These are phyloP conservation scores for Exophiala alcalophila DNA, from an alignment of 2,329 filamentous ascomycete species.

Conservation along the genomic window DNA sequence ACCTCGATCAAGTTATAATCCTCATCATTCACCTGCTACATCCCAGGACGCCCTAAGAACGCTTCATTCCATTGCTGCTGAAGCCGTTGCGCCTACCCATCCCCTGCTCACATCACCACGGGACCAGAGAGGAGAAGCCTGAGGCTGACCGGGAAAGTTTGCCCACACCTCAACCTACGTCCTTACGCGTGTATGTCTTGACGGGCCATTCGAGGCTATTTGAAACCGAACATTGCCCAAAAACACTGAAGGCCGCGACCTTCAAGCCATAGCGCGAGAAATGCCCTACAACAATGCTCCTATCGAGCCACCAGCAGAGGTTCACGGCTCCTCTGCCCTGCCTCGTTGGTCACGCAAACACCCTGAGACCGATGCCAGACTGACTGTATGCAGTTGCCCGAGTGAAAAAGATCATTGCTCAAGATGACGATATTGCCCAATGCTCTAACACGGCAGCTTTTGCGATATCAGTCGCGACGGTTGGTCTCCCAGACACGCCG, in stretches of 20 bases:
- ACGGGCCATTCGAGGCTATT: background rate
- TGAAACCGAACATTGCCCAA: too few species aligned
- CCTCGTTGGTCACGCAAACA: slow-evolving; percentile 68
- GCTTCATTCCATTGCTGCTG: too few species aligned
- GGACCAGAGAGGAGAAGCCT: background rate
- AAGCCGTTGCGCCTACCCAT: too few species aligned
- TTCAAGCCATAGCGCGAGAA: too few species aligned
- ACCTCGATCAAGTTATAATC: background rate
- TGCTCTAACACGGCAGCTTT: slow-evolving; percentile 95
- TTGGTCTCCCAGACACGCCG: slow-evolving; percentile 42
- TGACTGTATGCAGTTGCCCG: slow-evolving; percentile 66
- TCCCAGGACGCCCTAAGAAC: too few species aligned
- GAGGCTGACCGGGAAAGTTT: too few species aligned
- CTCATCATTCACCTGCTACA: background rate
- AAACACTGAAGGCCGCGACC: too few species aligned
- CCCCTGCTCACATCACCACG: too few species aligned
- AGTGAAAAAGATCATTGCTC: slow-evolving; percentile 90
- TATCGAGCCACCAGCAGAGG: slow-evolving; percentile 74
- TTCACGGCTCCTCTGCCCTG: slow-evolving; percentile 79
- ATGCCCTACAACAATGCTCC: slow-evolving; percentile 93
- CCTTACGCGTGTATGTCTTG: too few species aligned
- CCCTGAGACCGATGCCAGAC: background rate
- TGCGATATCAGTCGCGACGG: slow-evolving; percentile 85
- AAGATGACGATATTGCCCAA: slow-evolving; percentile 79
- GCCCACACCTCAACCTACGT: too few species aligned